A percentile compares a stretch with the other conserved stretches of the same genome.
Conservation (phyloP, 306 rosid genomes). For the Trifolium subterraneum region DNA sequence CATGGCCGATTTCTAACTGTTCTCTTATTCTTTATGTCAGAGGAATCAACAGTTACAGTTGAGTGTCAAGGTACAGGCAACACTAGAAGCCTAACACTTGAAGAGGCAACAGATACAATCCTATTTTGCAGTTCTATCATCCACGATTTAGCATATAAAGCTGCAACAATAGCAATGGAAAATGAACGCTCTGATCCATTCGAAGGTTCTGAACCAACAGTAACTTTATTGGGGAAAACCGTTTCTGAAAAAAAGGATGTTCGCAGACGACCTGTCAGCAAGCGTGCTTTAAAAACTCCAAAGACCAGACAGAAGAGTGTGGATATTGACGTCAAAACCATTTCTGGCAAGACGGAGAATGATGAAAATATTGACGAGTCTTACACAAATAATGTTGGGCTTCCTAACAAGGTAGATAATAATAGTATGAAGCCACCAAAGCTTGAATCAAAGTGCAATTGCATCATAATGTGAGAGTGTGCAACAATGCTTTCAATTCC, state of each 20-base stretch:
- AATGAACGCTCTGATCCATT: conserved; percentile 62
- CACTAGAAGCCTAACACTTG: conserved; percentile 84
- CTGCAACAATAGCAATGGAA: conserved; percentile 82
- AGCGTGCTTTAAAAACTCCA: conserved; percentile 61
- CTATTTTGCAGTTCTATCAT: conserved; percentile 94
- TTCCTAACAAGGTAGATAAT: conserved; percentile 76
- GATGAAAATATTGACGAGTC: conserved; percentile 71
- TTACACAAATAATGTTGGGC: conserved; percentile 55
- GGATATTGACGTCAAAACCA: conserved; percentile 60
- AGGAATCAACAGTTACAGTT: conserved; percentile 76
- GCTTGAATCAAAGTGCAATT: conserved; percentile 93
- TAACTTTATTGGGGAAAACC: conserved; percentile 74
- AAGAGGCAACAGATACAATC: conserved; percentile 93
- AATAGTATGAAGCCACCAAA: conserved; percentile 75
- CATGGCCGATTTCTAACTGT: conserved; percentile 42
- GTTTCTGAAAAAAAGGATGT: conserved; percentile 59
- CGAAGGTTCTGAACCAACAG: conserved; percentile 75
- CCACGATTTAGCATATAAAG: conserved; percentile 86
- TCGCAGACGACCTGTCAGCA: conserved; percentile 52
- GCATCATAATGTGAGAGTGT: conserved; percentile 87
- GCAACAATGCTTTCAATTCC: conserved; percentile 34
- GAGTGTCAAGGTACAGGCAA: conserved; percentile 68
- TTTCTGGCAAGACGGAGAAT: conserved; percentile 59
- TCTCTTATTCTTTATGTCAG: conserved; percentile 50
- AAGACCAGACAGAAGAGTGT: conserved; percentile 60